A percentile compares a stretch with the other conserved stretches of the same genome.
These are phyloP conservation scores for Fomitiporia mediterranea DNA, from an alignment of 1,284 basidiomycete species.

Conservation along the genomic window DNA sequence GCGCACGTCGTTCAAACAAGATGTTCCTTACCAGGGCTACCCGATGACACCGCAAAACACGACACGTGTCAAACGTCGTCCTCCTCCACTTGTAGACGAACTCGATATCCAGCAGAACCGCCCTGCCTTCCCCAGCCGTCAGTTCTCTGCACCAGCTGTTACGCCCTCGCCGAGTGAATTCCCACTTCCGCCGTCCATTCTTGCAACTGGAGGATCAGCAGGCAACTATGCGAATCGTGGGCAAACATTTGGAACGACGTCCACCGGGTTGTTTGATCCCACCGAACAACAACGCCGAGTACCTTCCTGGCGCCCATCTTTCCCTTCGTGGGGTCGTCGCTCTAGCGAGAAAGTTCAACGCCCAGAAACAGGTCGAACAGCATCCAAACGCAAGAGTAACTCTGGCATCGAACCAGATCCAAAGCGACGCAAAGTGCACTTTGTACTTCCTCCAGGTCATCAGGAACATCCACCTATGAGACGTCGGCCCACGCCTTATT, in stretches of 20 bases:
- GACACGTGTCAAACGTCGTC: background rate
- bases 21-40: background rate
- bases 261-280: too few relatives aligned
- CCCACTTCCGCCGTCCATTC: background rate
- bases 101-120: background rate
- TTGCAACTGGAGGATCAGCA: too few relatives aligned
- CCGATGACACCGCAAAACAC: background rate
- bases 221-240: background rate
- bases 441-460: background rate
- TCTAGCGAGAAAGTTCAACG: background rate
- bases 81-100: background rate
- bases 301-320: background rate
- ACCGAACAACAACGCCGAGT: background rate
- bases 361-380: background rate
- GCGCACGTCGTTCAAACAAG: background rate
- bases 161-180: background rate
- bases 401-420: background rate
- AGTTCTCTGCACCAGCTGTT: background rate
- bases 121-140: background rate
- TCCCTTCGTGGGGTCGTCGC: background rate
- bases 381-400: background rate
- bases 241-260: background rate
- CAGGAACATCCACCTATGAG: background rate
- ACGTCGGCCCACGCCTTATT: background rate
- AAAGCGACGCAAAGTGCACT: conserved; percentile 3